Base-by-base conservation (phyloP, 2,329 filamentous ascomycete genomes). In the Aspergillus quadricinctus region DNA sequence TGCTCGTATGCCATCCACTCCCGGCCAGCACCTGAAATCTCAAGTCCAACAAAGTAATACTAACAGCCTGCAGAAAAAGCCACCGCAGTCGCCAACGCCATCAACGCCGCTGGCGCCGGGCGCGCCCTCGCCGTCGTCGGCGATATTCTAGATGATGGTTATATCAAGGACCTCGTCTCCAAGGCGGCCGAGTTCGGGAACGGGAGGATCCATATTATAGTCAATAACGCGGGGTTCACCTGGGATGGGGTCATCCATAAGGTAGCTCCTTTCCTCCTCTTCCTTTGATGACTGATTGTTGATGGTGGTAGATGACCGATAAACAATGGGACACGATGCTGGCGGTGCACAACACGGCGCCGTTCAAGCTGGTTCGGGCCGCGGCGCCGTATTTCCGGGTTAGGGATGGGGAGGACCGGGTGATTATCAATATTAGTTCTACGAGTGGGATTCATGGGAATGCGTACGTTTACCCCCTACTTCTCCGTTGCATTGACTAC, bases 231-330 rank as follows among this genome's bases (percentile, higher is more conserved):
- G 0, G 91, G 90, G 45, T 95, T 90, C 76, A 96, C 92, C 0
- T 96, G 91, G 90, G 92, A 96, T 72, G 92, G 88, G 6, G 90
- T 95, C 41, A 91, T 95, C 63, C 90, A 95, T 80, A 95, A 94
- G 77, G 81, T 83, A 23, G 14, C 55, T 62, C n/a, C n/a, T 55
- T 58, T 48, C 35, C 29, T 37, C 37, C 10, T 41, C 49, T 48
- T 6, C 14, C 4, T 11, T 3, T 23, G 23, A 23, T 23, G 23
- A 23, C 3, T 23, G 45, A 29, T 45, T 45, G 50, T 56, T 48
- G 31, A 60, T 25, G 29, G 29, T 41, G 25, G 31, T 50, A 83
- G 81, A 93, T 91, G 80, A 89, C 87, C 17, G 90, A 95, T 79
- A 90, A 90, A 78, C 90, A 95, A 80, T 95, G 90, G 90, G 88